These are phyloP conservation scores for Digitaria exilis DNA, from an alignment of 202 grass and related monocot species.

Conservation along the genomic window DNA sequence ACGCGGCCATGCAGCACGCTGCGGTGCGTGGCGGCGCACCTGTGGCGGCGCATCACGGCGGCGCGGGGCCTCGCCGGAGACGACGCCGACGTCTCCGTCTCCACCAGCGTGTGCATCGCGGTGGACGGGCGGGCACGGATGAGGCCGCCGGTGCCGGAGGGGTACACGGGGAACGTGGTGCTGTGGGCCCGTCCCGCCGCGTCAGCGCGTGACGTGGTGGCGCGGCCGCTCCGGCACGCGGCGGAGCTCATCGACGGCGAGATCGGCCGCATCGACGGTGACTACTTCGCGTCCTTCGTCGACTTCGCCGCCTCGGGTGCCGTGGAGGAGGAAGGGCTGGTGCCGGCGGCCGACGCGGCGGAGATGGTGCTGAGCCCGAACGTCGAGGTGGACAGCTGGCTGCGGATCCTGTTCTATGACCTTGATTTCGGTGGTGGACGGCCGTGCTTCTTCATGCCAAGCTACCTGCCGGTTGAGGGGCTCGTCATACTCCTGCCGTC, in stretches of 20 bases:
- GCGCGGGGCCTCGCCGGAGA: background rate
- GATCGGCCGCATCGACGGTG: background rate
- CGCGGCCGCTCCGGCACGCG: background rate
- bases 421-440: background rate
- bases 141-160: background rate
- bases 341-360: background rate
- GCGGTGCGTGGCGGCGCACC: conserved; percentile 8
- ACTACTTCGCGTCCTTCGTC: background rate
- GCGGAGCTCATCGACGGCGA: background rate
- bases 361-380: background rate
- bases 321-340: background rate
- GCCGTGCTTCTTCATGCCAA: background rate
- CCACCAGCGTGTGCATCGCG: background rate
- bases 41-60: background rate
- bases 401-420: background rate
- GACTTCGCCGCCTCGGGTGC: background rate
- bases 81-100: accelerated
- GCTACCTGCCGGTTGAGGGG: background rate
- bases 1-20: background rate
- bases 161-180: background rate
- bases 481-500: background rate
- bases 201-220: background rate
- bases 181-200: background rate
- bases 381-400: background rate
- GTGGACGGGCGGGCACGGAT: background rate